Base-by-base conservation (phyloP, 768 basidiomycete genomes). In the Trametes punicea region DNA sequence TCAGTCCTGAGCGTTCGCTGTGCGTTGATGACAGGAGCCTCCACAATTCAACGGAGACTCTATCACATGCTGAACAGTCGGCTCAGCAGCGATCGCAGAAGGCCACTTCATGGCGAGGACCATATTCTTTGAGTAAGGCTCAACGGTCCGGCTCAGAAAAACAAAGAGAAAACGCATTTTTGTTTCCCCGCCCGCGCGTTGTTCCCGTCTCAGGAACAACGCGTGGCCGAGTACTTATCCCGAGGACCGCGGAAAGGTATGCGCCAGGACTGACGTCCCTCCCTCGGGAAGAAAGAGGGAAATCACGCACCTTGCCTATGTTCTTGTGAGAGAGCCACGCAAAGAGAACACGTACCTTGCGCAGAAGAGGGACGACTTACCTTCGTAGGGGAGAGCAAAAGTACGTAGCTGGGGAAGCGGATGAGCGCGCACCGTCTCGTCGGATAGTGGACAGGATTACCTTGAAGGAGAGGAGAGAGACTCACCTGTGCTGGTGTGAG, bases 191-290 rank as follows among this genome's bases (percentile, higher is more conserved):
- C 18, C 20, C 29, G 8, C 50, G 29, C 50, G 50, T 20, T 13
- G 30, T 21, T 23, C 46, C n/a, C n/a, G n/a, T 23, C 8, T 20
- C 10, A 4, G 5, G 47, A 15, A 16, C 33, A 38, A 18, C 29
- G 27, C 39, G 50, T 18, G 18, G 20, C 26, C 39, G 21, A 27
- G 50, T 53, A 53, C 51, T 53, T 36, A 53, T 45, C 51, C 42
- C 51, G 51, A 53, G 51, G 51, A 53, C 51, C 51, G 45, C 51
- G 41, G 27, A 53, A 53, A 53, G 51, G 51, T 45, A 53, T 53
- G 51, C 51, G 51, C 50, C 38, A 51, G 38, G 50, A 51, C 50
- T n/a, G 50, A 41, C 40, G 50, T 51, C 50, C 50, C 39, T 51
- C 39, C 50, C 50, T 41, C 50, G 50, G 50, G 50, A 29, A 30